Percentiles rank a stretch among this genome's conserved stretches.
phyloP scores from a whole-genome alignment of 805 yeast species.

The Barnettozyma pratensis region DNA sequence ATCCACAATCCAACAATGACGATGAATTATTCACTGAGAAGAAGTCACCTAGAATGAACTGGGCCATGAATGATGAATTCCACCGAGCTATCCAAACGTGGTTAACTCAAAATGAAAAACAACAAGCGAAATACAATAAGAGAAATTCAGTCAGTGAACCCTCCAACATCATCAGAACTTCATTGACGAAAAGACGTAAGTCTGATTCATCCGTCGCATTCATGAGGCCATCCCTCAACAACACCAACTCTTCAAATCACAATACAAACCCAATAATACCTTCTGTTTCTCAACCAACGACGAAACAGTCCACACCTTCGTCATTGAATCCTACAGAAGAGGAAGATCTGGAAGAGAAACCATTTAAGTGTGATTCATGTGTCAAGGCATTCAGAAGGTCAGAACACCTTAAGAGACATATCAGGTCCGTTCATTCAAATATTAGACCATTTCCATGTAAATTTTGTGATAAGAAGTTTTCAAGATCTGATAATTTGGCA shows the following conservation, averaged over 20 bases:
- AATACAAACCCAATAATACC: background rate
- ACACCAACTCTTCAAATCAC: background rate
- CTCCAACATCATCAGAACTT: slow-evolving; percentile 3
- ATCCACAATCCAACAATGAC: background rate
- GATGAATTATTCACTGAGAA: background rate
- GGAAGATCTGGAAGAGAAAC: slow-evolving; percentile 40
- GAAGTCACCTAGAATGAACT: slow-evolving; percentile 8
- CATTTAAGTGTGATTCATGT: slow-evolving; percentile 59
- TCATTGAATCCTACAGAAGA: background rate
- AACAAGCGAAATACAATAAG: slow-evolving; percentile 1
- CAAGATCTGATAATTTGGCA: slow-evolving; percentile 59
- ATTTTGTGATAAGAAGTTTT: slow-evolving; percentile 57
- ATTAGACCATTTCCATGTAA: slow-evolving; percentile 65
- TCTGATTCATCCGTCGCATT: slow-evolving; percentile 19
- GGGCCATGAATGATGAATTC: slow-evolving; percentile 25
- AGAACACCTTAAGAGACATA: slow-evolving; percentile 71
- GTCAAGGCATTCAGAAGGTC: slow-evolving; percentile 62
- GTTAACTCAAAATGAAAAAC: slow-evolving; percentile 20
- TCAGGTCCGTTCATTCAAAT: slow-evolving; percentile 64
- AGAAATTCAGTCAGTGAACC: slow-evolving; percentile 7
- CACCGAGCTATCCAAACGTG: slow-evolving; percentile 24
- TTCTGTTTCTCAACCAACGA: slow-evolving; percentile 3
- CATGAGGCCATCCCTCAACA: slow-evolving; percentile 2
- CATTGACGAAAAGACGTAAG: slow-evolving; percentile 20
- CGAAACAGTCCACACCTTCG: slow-evolving; percentile 5